Percentiles rank a stretch among this genome's conserved stretches.
Evolutionary conservation across 2,329 filamentous ascomycete genomes (phyloP).

Genomic region (Curvularia spicifera): DNA sequence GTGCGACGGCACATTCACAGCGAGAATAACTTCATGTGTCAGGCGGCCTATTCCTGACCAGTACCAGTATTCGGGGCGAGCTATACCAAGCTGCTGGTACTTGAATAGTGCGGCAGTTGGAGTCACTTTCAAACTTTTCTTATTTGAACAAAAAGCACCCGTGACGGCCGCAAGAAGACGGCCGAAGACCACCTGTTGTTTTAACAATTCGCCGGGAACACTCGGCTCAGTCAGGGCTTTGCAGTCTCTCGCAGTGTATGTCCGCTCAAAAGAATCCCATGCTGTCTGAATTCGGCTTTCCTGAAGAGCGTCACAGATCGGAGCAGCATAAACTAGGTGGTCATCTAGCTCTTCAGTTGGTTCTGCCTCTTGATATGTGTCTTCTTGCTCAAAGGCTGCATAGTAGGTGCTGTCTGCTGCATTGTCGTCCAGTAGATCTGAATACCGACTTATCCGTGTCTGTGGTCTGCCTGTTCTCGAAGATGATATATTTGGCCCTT

Average conservation of each 20-base stretch:
- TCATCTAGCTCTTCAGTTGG: background rate
- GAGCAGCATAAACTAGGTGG: constrained; percentile 1
- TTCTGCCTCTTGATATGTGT: background rate
- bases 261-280: constrained; percentile 38
- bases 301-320: background rate
- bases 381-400: background rate
- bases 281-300: constrained; percentile 22
- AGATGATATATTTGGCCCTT: background rate
- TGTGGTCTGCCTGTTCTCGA: background rate
- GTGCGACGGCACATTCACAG: constrained; percentile 15
- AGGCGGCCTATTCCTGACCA: constrained; percentile 26
- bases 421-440: constrained; percentile 16
- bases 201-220: constrained; percentile 29
- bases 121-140: constrained; percentile 12
- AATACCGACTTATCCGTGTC: constrained; percentile 22
- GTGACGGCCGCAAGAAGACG: constrained; percentile 26
- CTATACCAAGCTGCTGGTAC: constrained; percentile 40
- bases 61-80: constrained; percentile 31
- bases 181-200: constrained; percentile 30
- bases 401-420: background rate
- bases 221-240: constrained; percentile 35
- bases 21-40: constrained; percentile 33
- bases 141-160: constrained; percentile 26
- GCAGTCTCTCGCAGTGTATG: constrained; percentile 39
- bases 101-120: constrained; percentile 38